Evolutionary conservation across 257 asterid species (phyloP), one percentile per base, ranked within the genome.

Genomic region (Penstemon newberryi): DNA sequence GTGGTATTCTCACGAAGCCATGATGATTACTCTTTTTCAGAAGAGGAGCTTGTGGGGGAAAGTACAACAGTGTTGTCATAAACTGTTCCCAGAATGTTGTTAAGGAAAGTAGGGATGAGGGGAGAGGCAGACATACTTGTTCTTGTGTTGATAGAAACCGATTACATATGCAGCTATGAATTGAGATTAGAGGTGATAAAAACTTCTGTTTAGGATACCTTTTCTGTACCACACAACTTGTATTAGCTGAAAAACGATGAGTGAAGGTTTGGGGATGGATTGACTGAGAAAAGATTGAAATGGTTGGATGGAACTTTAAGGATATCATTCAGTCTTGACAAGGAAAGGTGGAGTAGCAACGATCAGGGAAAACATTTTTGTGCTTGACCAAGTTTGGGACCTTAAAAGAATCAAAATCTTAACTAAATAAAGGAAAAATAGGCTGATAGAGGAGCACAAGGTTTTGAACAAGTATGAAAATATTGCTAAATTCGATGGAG

Each of bases 381-480:
- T 53, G 60, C 41, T 69, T 13, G 15, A 33, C 45, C 67, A 67
- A 61, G 74, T 33, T 56, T 40, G 13, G 57, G 67, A 56, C 39
- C 56, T 67, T 9, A 55, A 44, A 52, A 56, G 40, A 13, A 63
- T 56, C 33, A 0, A 53, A 67, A 66, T 46, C 51, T 59, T 42
- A 56, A 42, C 18, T 67, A 44, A 25, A 9, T 45, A 10, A 55
- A 39, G 57, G 63, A 73, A 49, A 66, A 6, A 51, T 19, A 65
- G 65, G 7, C 42, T 36, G 38, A 33, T 25, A 25, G 44, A 47
- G 65, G 13, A 57, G 57, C 41, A 43, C 8, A 58, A 36, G 43
- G 33, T 7, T 66, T 53, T 37, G 63, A 55, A 46, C 62, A 63
- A 60, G 64, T 65, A 60, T 60, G 64, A 58, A 42, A 56, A 19